Evolutionary conservation across 345 rosid genomes (phyloP).

Genomic region (Tarenaya hassleriana): DNA sequence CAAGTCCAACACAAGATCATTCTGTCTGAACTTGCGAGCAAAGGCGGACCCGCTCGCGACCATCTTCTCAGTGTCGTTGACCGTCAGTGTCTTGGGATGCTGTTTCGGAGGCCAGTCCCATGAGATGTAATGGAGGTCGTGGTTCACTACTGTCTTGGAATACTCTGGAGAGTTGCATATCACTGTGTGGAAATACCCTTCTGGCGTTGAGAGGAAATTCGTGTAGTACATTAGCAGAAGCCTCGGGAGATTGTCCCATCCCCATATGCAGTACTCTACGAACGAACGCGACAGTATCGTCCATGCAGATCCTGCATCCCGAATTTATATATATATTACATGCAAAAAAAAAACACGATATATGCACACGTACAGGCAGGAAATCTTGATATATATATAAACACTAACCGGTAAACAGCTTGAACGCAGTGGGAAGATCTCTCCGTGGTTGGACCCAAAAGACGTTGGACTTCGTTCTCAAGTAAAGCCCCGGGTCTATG

Average conservation of each 20-base stretch:
- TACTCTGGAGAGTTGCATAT: conserved; percentile 42
- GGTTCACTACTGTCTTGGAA: conserved; percentile 27
- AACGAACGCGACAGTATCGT: conserved; percentile 26
- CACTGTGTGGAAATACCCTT: conserved; percentile 46
- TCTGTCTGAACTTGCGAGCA: conserved; percentile 29
- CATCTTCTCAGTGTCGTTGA: conserved; percentile 27
- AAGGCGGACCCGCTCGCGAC: conserved; percentile 27
- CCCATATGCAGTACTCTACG: conserved; percentile 30
- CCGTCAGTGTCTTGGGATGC: conserved; percentile 27
- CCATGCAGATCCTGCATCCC: conserved; percentile 41
- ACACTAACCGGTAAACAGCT: conserved; percentile 70
- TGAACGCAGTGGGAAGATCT: conserved; percentile 80
- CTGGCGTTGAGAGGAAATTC: conserved; percentile 42
- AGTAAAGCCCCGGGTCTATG: conserved; percentile 91
- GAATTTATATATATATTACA: too few relatives aligned
- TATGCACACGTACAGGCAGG: not conserved
- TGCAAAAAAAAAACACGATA: conserved; percentile 6
- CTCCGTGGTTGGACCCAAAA: conserved; percentile 72
- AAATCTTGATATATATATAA: not conserved
- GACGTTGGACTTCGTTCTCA: conserved; percentile 60
- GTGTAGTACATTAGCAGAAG: conserved; percentile 31
- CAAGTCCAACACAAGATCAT: conserved; percentile 29
- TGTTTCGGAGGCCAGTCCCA: conserved; percentile 36
- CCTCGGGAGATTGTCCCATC: conserved; percentile 33
- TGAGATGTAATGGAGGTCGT: conserved; percentile 34